Conservation (phyloP, 352 stramenopile species). For the Globisporangium orthogonon region DNA sequence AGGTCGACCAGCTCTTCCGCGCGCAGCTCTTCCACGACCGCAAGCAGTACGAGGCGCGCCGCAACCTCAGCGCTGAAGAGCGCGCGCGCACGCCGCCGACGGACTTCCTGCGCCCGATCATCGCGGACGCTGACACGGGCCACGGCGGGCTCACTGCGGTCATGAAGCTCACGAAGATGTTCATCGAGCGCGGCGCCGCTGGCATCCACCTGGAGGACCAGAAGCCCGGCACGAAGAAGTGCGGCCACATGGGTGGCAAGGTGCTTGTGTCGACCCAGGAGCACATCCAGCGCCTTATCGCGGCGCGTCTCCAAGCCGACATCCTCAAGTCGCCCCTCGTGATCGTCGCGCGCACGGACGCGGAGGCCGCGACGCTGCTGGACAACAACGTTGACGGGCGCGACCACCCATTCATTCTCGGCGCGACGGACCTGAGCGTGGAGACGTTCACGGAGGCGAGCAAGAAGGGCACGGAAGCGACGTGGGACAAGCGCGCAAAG, state of each 20-base stretch:
- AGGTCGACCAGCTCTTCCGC: slow-evolving; percentile 96
- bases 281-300: slow-evolving; percentile 95
- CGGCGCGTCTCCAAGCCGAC: slow-evolving; percentile 94
- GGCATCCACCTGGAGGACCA: slow-evolving; percentile 99
- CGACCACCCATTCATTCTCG: slow-evolving; percentile 98
- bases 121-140: slow-evolving; percentile 97
- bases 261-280: slow-evolving; percentile 97
- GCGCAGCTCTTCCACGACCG: slow-evolving; percentile 97
- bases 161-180: slow-evolving; percentile 99
- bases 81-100: slow-evolving; percentile 72
- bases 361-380: slow-evolving; percentile 94
- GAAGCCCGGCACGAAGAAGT: slow-evolving; percentile 99
- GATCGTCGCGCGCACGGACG: slow-evolving; percentile 96
- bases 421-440: slow-evolving; percentile 88
- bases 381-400: slow-evolving; percentile 97
- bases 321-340: slow-evolving; percentile 93
- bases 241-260: slow-evolving; percentile 98
- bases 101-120: slow-evolving; percentile 96
- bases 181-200: slow-evolving; percentile 96
- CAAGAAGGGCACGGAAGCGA: slow-evolving; percentile 48
- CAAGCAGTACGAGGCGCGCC: slow-evolving; percentile 93
- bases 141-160: slow-evolving; percentile 94
- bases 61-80: slow-evolving; percentile 73
- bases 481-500: slow-evolving; percentile 91
- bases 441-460: slow-evolving; percentile 83